phyloP scores from a whole-genome alignment of 768 basidiomycete genomes.

The Panellus pusillus region DNA sequence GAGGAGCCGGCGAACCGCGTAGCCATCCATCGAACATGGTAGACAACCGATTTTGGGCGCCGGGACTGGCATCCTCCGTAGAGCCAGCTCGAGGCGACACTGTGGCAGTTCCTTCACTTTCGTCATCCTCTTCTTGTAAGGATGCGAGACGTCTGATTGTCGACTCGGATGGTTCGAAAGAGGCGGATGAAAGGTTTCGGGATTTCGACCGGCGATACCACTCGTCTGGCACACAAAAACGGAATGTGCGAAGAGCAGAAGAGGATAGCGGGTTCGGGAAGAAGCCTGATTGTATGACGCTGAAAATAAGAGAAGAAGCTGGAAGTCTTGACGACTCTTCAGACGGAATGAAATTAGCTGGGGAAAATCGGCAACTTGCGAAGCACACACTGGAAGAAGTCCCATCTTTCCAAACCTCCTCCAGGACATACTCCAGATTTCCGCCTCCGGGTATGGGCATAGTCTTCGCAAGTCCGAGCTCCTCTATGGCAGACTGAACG shows the following conservation, averaged over 20 bases:
- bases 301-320: conserved; percentile 39
- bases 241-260: conserved; percentile 46
- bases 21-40: conserved; percentile 70
- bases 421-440: conserved; percentile 68
- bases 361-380: background rate
- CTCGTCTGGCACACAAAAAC: conserved; percentile 73
- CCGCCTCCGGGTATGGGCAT: conserved; percentile 70
- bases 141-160: conserved; percentile 50
- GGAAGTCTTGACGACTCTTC: conserved; percentile 49
- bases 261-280: conserved; percentile 43
- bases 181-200: conserved; percentile 45
- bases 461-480: conserved; percentile 68
- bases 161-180: conserved; percentile 50
- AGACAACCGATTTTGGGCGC: conserved; percentile 57
- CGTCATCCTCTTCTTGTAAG: conserved; percentile 49
- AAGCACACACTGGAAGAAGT: conserved; percentile 50
- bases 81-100: background rate
- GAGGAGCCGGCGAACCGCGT: conserved; percentile 39
- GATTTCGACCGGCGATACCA: conserved; percentile 76
- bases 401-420: conserved; percentile 63
- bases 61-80: conserved; percentile 3
- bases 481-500: conserved; percentile 50
- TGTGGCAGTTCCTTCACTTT: conserved; percentile 59
- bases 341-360: conserved; percentile 14
- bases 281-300: conserved; percentile 42